Base-by-base conservation (phyloP, 495 filamentous ascomycete genomes). In the Mycothermus thermophilus region DNA sequence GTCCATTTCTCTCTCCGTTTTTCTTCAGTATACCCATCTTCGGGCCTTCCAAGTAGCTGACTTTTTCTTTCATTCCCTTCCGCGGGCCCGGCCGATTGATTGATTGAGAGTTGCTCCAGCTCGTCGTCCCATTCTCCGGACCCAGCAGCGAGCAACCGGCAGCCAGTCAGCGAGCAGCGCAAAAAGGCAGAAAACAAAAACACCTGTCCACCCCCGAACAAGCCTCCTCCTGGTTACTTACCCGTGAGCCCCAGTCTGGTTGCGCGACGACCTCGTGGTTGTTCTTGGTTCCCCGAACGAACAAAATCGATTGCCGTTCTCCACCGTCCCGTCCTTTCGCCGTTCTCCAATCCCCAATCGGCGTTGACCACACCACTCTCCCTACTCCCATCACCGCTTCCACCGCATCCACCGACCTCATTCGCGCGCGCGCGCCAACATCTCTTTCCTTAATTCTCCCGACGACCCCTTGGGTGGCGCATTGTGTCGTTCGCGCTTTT, bases 291-390 rank as follows among this genome's bases (percentile, higher is more conserved):
- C 36, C 36, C n/a, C n/a, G n/a, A n/a, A n/a, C n/a, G 21, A 21
- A 34, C 30, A 37, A 42, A 42, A 33, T 42, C 27, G 31, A 39
- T 32, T 33, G 36, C 31, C 35, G 41, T 38, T 39, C 41, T 32
- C 32, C 41, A 40, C 41, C n/a, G n/a, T n/a, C n/a, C n/a, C n/a
- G n/a, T n/a, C n/a, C n/a, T n/a, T n/a, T n/a, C n/a, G n/a, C n/a
- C n/a, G n/a, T n/a, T n/a, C n/a, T n/a, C n/a, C n/a, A n/a, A n/a
- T n/a, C n/a, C n/a, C n/a, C n/a, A n/a, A n/a, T n/a, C n/a, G n/a
- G n/a, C n/a, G n/a, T n/a, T n/a, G n/a, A n/a, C n/a, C n/a, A 28
- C 22, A 44, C 27, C 25, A 31, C 25, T 31, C 22, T 32, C 20
- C 26, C 24, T 34, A 5, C 32, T 22, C 15, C 20, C 32, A n/a